Base-by-base conservation (phyloP, 208 protist species). In the Leptomonas seymouri region DNA sequence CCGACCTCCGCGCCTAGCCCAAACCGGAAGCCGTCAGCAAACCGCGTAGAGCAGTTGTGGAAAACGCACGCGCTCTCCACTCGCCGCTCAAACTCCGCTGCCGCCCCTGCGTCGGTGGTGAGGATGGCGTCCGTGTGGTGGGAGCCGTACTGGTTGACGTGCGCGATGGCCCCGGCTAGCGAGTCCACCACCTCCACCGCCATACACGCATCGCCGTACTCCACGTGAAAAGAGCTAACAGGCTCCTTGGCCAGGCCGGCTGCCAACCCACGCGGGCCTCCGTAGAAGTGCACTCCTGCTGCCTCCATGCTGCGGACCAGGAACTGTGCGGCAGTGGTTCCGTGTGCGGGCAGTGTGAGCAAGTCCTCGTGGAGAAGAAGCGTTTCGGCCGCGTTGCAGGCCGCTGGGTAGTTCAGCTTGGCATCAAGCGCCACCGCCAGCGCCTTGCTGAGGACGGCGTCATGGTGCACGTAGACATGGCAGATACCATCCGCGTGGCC, bases 401-500 rank as follows among this genome's bases (percentile, higher is more conserved):
- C 97, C 18, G 94, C 84, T 20, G 95, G 94, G 80, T 99, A 98
- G 58, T 97, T 85, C n/a, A 91, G 89, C 82, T 98, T 98, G 2
- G 93, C 69, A 69, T 98, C 96, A 50, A 88, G 75, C 11, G 85
- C 67, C 53, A 98, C 76, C 25, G 71, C 65, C 28, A 71, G 69
- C 45, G 88, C 87, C 60, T 80, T 87, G 23, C 56, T 64, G 20
- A 93, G 42, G 64, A 95, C 87, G 12, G 88, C 93, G 66, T 86
- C 74, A 21, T 73, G 46, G 76, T 98, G 93, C 9, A 98, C 64
- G 70, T 95, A 99, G 16, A 98, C 76, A 69, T 97, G 92, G 81
- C 97, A 99, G 55, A 99, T 93, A 46, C 97, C 97, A 58, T 98
- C 97, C 6, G 96, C 91, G 81, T 99, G 97, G 31, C 96, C 96